Conservation (phyloP, 2,329 filamentous ascomycete species). For the Botrytis pseudocinerea region DNA sequence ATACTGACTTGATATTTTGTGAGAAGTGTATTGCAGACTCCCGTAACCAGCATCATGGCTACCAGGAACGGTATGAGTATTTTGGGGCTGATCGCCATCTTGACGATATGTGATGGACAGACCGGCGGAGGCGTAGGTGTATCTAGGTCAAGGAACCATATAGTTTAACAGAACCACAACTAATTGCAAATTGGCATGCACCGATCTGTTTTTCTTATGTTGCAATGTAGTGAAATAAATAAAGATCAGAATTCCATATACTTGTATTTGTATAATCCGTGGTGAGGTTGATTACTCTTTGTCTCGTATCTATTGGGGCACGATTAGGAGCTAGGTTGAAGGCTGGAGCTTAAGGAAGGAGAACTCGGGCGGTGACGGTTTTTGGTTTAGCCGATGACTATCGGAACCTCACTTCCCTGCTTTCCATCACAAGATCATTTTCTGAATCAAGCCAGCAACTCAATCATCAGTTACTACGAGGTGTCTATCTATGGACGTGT, state of each 20-base stretch:
- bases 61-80: slow-evolving; percentile 77
- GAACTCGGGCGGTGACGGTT: slow-evolving; percentile 3
- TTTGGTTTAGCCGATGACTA: not conserved
- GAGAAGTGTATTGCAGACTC: slow-evolving; percentile 93
- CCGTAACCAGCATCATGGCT: slow-evolving; percentile 93
- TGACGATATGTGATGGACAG: slow-evolving; percentile 13
- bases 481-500: not conserved
- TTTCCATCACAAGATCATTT: slow-evolving; percentile 1
- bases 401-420: not conserved
- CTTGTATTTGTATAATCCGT: slow-evolving; percentile 1
- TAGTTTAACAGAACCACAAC: not conserved
- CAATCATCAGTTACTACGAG: not conserved
- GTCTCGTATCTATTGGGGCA: slow-evolving; percentile 16
- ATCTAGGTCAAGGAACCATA: slow-evolving; percentile 10
- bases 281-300: slow-evolving; percentile 5
- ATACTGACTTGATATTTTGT: slow-evolving; percentile 86
- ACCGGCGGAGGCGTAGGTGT: not conserved
- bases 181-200: not conserved
- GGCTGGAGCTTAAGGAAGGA: not conserved
- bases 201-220: not conserved
- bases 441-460: not conserved
- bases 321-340: not conserved
- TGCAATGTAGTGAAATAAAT: not conserved
- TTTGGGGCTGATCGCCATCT: slow-evolving; percentile 20
- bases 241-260: not conserved